phyloP scores from a whole-genome alignment of 345 rosid species.

The Raphanus raphanistrum region DNA sequence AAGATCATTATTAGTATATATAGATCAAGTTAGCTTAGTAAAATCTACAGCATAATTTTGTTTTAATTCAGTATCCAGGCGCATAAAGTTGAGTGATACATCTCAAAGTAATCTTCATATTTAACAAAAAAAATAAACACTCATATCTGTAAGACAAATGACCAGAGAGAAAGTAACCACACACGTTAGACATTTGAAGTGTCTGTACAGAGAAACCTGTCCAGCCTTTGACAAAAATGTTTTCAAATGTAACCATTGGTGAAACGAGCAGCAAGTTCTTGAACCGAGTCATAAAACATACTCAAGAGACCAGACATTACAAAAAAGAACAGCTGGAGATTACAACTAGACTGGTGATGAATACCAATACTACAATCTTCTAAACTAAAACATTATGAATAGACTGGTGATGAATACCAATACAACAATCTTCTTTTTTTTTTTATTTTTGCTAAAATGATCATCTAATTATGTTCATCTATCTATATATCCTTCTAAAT shows the following conservation, averaged over 20 bases:
- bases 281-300: background rate
- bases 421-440: conserved; percentile 10
- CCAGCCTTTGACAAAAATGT: background rate
- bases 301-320: background rate
- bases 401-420: conserved; percentile 4
- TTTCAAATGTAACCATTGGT: background rate
- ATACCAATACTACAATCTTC: conserved; percentile 21
- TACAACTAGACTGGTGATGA: conserved; percentile 19
- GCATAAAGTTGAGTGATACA: background rate
- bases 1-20: background rate
- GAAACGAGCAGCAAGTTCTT: background rate
- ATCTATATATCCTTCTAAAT: background rate
- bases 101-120: background rate
- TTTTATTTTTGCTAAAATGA: background rate
- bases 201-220: background rate
- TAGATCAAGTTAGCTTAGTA: background rate
- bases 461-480: background rate
- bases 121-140: background rate
- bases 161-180: background rate
- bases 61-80: background rate
- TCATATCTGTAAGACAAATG: background rate
- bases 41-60: background rate
- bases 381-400: conserved; percentile 4
- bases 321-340: conserved; percentile 17
- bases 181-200: background rate